Conservation (phyloP, 2,329 filamentous ascomycete genomes). For the Microdochium bolleyi region DNA sequence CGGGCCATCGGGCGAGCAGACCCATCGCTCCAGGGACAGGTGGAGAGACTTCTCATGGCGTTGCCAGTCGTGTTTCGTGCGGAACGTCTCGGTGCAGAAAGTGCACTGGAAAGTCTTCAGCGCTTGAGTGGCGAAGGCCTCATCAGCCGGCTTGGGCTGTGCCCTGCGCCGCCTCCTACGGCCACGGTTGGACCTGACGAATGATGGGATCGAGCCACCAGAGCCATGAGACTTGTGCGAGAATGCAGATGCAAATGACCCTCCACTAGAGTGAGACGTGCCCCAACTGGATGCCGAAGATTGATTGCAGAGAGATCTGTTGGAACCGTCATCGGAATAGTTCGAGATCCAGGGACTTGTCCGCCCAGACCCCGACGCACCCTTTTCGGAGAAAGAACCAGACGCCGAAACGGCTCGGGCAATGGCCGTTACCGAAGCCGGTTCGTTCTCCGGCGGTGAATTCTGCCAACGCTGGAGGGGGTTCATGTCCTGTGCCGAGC, state of each 20-base stretch:
- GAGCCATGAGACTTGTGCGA: constrained; percentile 52
- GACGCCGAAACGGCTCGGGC: constrained; percentile 48
- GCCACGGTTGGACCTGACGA: constrained; percentile 28
- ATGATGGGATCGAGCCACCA: constrained; percentile 37
- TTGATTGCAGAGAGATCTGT: constrained; percentile 47
- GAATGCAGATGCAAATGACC: constrained; percentile 50
- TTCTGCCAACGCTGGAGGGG: constrained; percentile 51
- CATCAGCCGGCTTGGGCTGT: constrained; percentile 25
- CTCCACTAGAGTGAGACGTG: constrained; percentile 52
- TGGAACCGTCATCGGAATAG: constrained; percentile 54
- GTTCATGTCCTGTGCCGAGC: constrained; percentile 37
- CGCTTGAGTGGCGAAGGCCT: constrained; percentile 28
- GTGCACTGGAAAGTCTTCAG: constrained; percentile 58
- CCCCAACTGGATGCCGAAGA: constrained; percentile 54
- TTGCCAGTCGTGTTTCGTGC: constrained; percentile 63
- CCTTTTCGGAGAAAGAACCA: constrained; percentile 27
- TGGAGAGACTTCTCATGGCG: constrained; percentile 63
- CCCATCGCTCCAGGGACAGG: constrained; percentile 58
- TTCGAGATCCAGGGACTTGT: constrained; percentile 50
- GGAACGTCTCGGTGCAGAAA: constrained; percentile 61
- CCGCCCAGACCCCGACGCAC: constrained; percentile 41
- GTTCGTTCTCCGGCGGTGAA: constrained; percentile 53
- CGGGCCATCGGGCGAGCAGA: constrained; percentile 52
- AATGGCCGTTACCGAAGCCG: constrained; percentile 50
- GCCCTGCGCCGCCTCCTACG: constrained; percentile 41